These are phyloP conservation scores for Dendrocalamus sinicus DNA, from an alignment of 176 grass and related monocot genomes.

Conservation along the genomic window DNA sequence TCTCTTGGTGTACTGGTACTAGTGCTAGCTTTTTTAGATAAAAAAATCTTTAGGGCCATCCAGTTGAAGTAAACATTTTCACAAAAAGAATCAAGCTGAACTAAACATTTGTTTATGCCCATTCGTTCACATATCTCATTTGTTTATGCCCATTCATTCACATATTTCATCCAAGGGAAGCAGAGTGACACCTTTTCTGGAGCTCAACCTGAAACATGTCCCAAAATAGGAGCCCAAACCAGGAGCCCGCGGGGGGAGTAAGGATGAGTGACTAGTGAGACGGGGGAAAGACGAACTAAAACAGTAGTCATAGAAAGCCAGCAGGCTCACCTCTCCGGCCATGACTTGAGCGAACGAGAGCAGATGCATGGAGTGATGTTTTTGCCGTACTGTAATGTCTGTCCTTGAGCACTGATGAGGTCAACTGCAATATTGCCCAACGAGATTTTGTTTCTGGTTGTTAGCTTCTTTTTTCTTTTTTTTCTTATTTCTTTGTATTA, in stretches of 20 bases:
- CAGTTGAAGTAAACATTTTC: background rate
- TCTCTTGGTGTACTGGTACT: background rate
- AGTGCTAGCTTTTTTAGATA: background rate
- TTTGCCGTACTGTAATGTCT: conserved; percentile 24
- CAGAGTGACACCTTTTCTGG: background rate
- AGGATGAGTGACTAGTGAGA: background rate
- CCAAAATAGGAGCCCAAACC: conserved; percentile 27
- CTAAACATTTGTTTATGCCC: background rate
- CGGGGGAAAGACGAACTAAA: background rate
- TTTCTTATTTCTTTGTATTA: too few species aligned
- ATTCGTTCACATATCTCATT: background rate
- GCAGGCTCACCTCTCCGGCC: background rate
- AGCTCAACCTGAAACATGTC: conserved; percentile 37
- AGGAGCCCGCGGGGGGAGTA: background rate
- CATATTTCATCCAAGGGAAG: background rate
- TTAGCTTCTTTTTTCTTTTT: too few species aligned
- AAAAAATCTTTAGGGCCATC: background rate
- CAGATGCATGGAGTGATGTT: conserved; percentile 12
- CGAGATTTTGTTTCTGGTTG: too few species aligned
- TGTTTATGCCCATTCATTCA: too few species aligned
- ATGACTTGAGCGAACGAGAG: conserved; percentile 44
- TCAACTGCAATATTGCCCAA: conserved; percentile 32
- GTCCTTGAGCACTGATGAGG: conserved; percentile 35
- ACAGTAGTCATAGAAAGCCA: background rate
- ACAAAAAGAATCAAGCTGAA: background rate